Conservation (phyloP, 306 rosid genomes). For the Medicago truncatula region MtrunA17r5.0-ANR NC_053049.1:28750001-28750500, state of each 20-base stretch:
- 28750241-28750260: background rate
- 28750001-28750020: no score
- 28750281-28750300: constrained; percentile 25
- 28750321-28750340: constrained; percentile 27
- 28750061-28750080: constrained; percentile 75
- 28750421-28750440: constrained; percentile 16
- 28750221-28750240: background rate
- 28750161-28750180: constrained; percentile 62
- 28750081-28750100: constrained; percentile 67
- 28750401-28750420: constrained; percentile 39
- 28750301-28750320: constrained; percentile 51
- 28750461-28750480: constrained; percentile 44
- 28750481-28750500: constrained; percentile 46
- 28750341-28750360: no score
- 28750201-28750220: constrained; percentile 11
- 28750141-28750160: constrained; percentile 72
- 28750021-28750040: no score
- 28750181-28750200: constrained; percentile 40
- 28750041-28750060: constrained; percentile 22
- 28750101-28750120: constrained; percentile 64
- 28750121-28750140: constrained; percentile 74
- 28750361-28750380: constrained; percentile 33
- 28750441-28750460: constrained; percentile 19
- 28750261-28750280: constrained; percentile 1
- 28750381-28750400: constrained; percentile 27